Conservation (phyloP, 352 stramenopile genomes). For the Blastocystis sp. region DNA sequence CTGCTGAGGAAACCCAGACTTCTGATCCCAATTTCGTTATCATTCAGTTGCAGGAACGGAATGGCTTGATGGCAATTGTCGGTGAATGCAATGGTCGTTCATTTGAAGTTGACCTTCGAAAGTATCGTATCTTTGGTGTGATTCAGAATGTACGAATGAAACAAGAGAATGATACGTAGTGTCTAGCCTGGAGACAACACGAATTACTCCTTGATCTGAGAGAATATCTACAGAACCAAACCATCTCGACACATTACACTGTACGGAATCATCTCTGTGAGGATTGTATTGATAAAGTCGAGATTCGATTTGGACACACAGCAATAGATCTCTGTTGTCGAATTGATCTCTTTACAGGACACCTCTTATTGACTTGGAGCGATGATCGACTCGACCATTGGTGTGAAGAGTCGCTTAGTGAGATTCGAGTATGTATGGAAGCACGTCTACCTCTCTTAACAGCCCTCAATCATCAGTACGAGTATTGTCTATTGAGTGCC, state of each 20-base stretch:
- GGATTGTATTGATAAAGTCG: background rate
- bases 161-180: background rate
- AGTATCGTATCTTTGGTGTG: constrained; percentile 43
- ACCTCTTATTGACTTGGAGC: background rate
- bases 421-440: background rate
- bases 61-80: background rate
- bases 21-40: background rate
- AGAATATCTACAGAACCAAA: background rate
- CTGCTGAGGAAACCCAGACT: background rate
- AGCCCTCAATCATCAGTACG: background rate
- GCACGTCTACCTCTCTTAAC: background rate
- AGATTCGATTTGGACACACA: constrained; percentile 13
- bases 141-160: background rate
- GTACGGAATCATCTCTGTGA: background rate
- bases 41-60: background rate
- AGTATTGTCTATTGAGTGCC: background rate
- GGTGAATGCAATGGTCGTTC: constrained; percentile 22
- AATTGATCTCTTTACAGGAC: constrained; percentile 36
- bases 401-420: background rate
- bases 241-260: background rate
- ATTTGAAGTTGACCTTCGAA: constrained; percentile 19
- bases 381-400: background rate
- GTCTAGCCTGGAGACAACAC: background rate
- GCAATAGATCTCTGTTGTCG: background rate
- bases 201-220: background rate